Evolutionary conservation across 805 yeast genomes (phyloP), one percentile per base, ranked within the genome.

Genomic region (Jamesozyma spencerorum): DNA sequence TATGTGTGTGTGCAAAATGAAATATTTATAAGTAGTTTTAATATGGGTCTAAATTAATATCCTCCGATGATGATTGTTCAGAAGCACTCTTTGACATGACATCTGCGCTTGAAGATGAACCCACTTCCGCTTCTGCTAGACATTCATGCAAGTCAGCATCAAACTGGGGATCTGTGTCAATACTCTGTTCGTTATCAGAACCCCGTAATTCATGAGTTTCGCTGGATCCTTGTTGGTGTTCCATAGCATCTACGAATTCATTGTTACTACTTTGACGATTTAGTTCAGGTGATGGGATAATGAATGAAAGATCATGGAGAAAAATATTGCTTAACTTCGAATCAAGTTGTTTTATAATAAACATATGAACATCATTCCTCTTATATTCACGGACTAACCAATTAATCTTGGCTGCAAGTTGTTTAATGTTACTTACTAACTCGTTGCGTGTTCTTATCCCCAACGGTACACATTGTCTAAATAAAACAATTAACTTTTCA

Each of bases 321-420:
- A 34, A 13, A 31, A 30, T 20, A 13, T 33, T 18, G 3, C 36
- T 36, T 13, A 20, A 7, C 5, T 29, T 27, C 2, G 18, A 5
- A 17, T 40, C 29, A 4, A 41, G 22, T 5, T 32, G 24, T 29
- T 38, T 42, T n/a, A 55, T 39, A 17, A 72, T 56, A 29, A 58
- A 58, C 13, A 62, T 46, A 52, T 71, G 72, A 19, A 69, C 63
- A 19, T 57, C 56, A 34, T 68, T 64, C 36, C 74, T 65, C 40
- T 70, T 66, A 12, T 69, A 58, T 43, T 79, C 82, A 42, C 70
- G 70, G 68, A 77, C 69, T 29, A 72, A 57, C 76, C 78, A 73
- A 44, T 77, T 79, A 34, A 79, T 55, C 45, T 72, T 70, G 19
- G 74, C 66, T n/a, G 70, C 66, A 44, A 75, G 55, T 43, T 69